Percentiles rank a stretch among this genome's conserved stretches.
These are phyloP conservation scores for Cylindrotheca closterium DNA, from an alignment of 108 stramenopile genomes.

Conservation along the genomic window DNA sequence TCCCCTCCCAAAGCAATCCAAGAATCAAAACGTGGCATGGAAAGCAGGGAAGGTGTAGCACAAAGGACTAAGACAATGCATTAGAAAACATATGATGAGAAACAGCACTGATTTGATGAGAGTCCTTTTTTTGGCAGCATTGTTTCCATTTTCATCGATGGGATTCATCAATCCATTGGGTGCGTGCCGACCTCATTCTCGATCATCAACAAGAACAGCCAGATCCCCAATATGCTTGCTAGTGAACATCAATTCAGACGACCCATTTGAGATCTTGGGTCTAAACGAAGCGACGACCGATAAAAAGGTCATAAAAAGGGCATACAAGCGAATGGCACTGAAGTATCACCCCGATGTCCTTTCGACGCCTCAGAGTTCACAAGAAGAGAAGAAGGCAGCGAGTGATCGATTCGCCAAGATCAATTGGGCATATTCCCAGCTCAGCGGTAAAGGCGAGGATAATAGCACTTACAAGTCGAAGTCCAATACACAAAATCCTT, in stretches of 20 bases:
- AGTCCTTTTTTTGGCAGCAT: no score
- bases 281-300: conserved; percentile 50
- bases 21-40: no score
- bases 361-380: conserved; percentile 43
- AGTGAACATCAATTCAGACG: conserved; percentile 19
- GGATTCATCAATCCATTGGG: no score
- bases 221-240: background rate
- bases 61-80: no score
- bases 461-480: background rate
- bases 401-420: conserved; percentile 78
- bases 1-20: no score
- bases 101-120: no score
- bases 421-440: conserved; percentile 74
- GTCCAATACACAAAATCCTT: conserved; percentile 6
- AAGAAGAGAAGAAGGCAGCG: conserved; percentile 62
- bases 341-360: conserved; percentile 84
- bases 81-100: no score
- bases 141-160: no score
- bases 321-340: conserved; percentile 75
- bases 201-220: no score
- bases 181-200: no score
- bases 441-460: conserved; percentile 49
- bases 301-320: conserved; percentile 70
- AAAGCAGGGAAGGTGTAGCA: no score
- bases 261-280: conserved; percentile 46